A percentile compares a stretch with the other conserved stretches of the same genome.
Conservation (phyloP, 306 rosid genomes). For the Cucurbita pepo region DNA sequence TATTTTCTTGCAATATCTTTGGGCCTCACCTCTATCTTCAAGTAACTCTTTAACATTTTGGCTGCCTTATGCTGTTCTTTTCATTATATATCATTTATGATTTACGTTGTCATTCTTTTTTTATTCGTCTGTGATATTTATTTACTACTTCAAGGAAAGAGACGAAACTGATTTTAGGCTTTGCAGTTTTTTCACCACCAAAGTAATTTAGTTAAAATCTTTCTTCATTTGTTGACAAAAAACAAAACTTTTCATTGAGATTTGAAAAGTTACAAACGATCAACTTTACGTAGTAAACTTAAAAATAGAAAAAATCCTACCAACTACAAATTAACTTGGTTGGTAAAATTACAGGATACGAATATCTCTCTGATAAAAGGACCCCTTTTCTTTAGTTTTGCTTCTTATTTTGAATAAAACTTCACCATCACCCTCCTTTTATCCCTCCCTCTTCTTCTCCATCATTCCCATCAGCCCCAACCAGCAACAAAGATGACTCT, state of each 20-base stretch:
- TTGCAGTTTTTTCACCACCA: neutral
- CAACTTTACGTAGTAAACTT: neutral
- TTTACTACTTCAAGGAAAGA: neutral
- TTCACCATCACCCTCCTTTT: no score
- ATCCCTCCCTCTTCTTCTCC: no score
- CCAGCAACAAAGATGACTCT: no score
- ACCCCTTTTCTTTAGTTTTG: no score
- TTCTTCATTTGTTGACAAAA: neutral
- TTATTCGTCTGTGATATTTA: neutral
- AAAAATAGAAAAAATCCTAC: neutral
- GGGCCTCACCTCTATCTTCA: conserved; percentile 74
- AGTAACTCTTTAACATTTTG: conserved; percentile 35
- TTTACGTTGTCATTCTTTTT: neutral
- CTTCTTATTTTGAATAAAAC: no score
- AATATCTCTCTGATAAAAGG: neutral
- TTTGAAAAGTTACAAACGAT: neutral
- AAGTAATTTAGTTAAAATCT: neutral
- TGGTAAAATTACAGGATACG: neutral
- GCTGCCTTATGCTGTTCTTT: neutral
- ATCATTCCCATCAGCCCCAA: no score
- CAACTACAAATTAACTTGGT: neutral
- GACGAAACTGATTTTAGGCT: neutral
- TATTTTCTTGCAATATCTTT: conserved; percentile 65
- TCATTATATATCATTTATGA: neutral
- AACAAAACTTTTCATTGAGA: neutral